Base-by-base conservation (phyloP, 148 eudicot species). In the Oxyria digyna region DNA sequence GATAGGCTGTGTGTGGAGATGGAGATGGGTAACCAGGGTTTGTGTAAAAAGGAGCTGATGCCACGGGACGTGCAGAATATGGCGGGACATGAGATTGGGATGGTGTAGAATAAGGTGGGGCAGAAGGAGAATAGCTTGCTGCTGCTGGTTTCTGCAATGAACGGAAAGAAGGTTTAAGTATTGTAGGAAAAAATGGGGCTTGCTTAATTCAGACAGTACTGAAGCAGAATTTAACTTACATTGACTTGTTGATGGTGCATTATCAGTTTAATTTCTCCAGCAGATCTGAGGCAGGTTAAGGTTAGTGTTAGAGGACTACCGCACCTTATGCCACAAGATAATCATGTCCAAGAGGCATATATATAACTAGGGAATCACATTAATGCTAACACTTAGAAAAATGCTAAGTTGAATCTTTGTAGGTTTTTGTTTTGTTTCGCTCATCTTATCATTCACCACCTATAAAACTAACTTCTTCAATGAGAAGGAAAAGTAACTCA, bases 251-350 rank as follows among this genome's bases (percentile, higher is more conserved):
- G 74, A 73, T 83, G 88, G 71, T 90, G 92, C 89, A 94, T 77
- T 71, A 90, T 90, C 72, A 94, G 57, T 73, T 88, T 87, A 29
- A 94, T 77, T 84, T 94, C 99, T 72, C 99, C 97, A 31, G 99
- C 96, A 84, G 81, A 75, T 81, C 99, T 94, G 81, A 55, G 38
- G 48, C 54, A 69, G 17, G 43, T 1, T 59, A 8, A 59, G 38
- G 62, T 6, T 54, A 54, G 32, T n/a, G n/a, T 54, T 24, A 54
- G 62, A 26, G 62, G 32, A 23, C 12, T 54, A 24, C 29, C 6
- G 14, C 10, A n/a, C 10, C 29, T 23, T 52, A 8, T 49, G 59
- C 59, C 23, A 52, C 59, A 52, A 52, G 4, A 52, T 8, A 23
- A 21, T 23, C 59, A 52, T 8, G 4, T 8, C 59, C 14, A 52